phyloP scores from a whole-genome alignment of 1,139 yeast genomes.

The Geotrichum macrosporum region DNA sequence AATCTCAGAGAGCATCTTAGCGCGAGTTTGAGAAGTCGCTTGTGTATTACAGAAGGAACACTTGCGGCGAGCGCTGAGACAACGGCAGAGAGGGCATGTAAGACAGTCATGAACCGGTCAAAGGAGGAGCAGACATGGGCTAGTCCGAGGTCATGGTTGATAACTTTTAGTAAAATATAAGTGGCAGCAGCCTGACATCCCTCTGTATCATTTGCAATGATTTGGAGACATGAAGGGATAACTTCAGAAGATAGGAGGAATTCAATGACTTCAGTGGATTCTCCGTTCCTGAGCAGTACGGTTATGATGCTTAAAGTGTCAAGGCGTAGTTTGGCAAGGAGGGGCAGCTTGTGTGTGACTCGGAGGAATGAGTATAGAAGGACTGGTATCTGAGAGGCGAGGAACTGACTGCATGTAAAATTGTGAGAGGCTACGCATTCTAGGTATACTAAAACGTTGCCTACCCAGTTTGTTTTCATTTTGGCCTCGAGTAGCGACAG shows the following conservation, averaged over 20 bases:
- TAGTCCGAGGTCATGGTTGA: conserved; percentile 87
- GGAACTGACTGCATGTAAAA: conserved; percentile 77
- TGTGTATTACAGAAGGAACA: conserved; percentile 70
- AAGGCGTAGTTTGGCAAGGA: conserved; percentile 86
- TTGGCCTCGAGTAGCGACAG: too few relatives aligned
- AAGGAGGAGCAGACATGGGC: conserved; percentile 90
- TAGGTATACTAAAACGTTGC: conserved; percentile 88
- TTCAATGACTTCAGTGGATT: conserved; percentile 89
- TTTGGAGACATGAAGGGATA: conserved; percentile 87
- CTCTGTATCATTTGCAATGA: conserved; percentile 94
- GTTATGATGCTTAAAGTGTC: conserved; percentile 96
- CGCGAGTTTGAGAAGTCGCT: conserved; percentile 84
- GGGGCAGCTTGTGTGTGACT: conserved; percentile 84
- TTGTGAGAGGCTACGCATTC: conserved; percentile 97
- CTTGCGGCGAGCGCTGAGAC: conserved; percentile 73
- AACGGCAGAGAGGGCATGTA: conserved; percentile 82
- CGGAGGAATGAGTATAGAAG: conserved; percentile 90
- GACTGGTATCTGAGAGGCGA: conserved; percentile 87
- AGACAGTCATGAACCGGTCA: conserved; percentile 91
- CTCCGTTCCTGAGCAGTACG: conserved; percentile 92
- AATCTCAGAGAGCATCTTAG: conserved; percentile 89
- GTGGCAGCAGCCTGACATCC: conserved; percentile 94
- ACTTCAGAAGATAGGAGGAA: conserved; percentile 89
- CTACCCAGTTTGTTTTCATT: conserved; percentile 85
- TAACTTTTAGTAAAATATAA: conserved; percentile 85